Evolutionary conservation across 2,329 filamentous ascomycete species (phyloP).

Genomic region (Chalara sp.): DNA sequence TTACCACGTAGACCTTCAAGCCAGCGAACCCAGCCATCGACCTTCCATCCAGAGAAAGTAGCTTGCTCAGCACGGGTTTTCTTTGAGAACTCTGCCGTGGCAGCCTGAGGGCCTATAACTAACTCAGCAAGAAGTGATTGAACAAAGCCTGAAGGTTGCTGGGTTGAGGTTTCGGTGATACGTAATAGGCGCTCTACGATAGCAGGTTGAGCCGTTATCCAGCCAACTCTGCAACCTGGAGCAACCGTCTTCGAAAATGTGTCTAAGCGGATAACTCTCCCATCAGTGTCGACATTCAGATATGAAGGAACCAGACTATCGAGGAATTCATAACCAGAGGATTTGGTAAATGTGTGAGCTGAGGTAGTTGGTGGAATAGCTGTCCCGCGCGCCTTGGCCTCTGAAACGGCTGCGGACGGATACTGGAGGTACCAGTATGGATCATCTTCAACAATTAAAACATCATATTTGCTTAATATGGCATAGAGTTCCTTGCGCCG

Average conservation of each 20-base stretch:
- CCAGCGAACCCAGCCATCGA: conserved; percentile 86
- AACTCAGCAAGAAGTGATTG: conserved; percentile 75
- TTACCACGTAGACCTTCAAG: conserved; percentile 74
- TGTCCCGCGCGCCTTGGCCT: conserved; percentile 31
- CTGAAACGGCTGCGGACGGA: conserved; percentile 53
- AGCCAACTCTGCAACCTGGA: conserved; percentile 82
- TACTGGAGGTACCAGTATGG: conserved; percentile 95
- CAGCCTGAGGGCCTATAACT: conserved; percentile 62
- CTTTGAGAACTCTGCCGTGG: conserved; percentile 32
- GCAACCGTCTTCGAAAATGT: conserved; percentile 93
- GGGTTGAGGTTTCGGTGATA: conserved; percentile 71
- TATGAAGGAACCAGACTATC: conserved; percentile 81
- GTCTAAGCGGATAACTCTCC: conserved; percentile 82
- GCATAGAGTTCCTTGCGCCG: conserved; percentile 74
- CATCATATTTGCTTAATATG: conserved; percentile 75
- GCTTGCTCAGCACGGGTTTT: conserved; percentile 29
- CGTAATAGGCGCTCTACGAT: conserved; percentile 67
- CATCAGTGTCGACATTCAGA: conserved; percentile 73
- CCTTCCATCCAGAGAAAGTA: conserved; percentile 60
- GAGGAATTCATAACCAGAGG: conserved; percentile 68
- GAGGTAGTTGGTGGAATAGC: conserved; percentile 13
- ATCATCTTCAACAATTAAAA: conserved; percentile 90
- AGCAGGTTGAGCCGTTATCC: conserved; percentile 78
- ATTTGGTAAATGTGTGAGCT: conserved; percentile 30
- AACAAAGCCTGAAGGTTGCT: conserved; percentile 84